Conservation (phyloP, 2,329 filamentous ascomycete species). For the Aspergillus ruber region DNA sequence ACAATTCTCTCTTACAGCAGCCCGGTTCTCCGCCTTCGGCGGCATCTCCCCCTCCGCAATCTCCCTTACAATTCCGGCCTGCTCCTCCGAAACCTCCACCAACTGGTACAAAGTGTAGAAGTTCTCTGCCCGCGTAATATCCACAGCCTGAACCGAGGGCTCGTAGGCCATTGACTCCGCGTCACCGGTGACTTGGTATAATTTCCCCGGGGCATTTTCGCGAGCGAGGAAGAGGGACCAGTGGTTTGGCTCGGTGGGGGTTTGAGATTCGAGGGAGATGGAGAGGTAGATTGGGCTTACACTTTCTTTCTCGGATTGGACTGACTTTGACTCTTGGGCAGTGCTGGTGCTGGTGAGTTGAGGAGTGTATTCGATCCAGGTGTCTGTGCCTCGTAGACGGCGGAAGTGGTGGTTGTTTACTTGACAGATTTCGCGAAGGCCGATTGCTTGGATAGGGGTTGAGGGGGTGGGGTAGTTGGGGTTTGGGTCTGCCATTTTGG, state of each 20-base stretch:
- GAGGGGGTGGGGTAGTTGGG: too few species aligned
- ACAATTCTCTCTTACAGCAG: neutral
- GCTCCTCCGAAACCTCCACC: neutral
- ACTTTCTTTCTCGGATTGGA: neutral
- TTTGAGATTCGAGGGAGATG: slow-evolving; percentile 16
- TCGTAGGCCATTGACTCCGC: neutral
- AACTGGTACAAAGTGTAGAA: neutral
- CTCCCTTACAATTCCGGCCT: neutral
- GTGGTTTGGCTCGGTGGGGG: slow-evolving; percentile 13
- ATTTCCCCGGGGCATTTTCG: slow-evolving; percentile 16
- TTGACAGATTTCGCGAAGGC: slow-evolving; percentile 14
- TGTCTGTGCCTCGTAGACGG: slow-evolving; percentile 9
- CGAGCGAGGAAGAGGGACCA: slow-evolving; percentile 19
- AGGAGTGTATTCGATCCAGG: slow-evolving; percentile 11
- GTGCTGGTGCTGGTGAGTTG: neutral
- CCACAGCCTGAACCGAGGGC: neutral
- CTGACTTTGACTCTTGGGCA: neutral
- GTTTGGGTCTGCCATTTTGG: too few species aligned
- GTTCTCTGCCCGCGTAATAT: neutral
- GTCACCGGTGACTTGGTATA: slow-evolving; percentile 18
- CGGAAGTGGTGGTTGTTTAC: slow-evolving; percentile 12
- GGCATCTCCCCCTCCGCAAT: neutral
- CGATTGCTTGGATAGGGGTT: slow-evolving; percentile 6
- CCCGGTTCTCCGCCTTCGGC: neutral
- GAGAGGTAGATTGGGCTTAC: slow-evolving; percentile 8